Percentiles rank a stretch among this genome's conserved stretches.
These are phyloP conservation scores for Coemansia sp. DNA, from an alignment of 192 early-diverging fungal species.

Conservation along the genomic window DNA sequence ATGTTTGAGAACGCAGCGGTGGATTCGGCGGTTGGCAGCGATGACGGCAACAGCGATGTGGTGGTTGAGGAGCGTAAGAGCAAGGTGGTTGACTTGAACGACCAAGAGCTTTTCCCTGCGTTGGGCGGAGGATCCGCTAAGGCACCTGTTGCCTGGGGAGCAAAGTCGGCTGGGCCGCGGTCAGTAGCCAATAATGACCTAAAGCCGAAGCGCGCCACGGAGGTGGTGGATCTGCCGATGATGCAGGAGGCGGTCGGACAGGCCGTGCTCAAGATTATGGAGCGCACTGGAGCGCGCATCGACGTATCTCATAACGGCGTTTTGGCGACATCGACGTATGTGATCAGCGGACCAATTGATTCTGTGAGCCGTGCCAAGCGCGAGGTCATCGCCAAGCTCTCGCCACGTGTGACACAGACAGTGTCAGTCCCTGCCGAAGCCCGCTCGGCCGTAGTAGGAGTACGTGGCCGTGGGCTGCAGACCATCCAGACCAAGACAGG, in stretches of 20 bases:
- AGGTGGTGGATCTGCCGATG: constrained; percentile 54
- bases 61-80: not conserved
- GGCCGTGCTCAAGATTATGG: constrained; percentile 60
- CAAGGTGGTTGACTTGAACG: constrained; percentile 17
- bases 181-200: constrained; percentile 32
- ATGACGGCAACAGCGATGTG: constrained; percentile 8
- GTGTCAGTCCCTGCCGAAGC: constrained; percentile 75
- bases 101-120: constrained; percentile 71
- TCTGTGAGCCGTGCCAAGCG: constrained; percentile 76
- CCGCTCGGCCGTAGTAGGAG: constrained; percentile 79
- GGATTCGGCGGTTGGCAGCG: constrained; percentile 40
- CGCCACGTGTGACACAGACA: constrained; percentile 62
- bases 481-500: constrained; percentile 70
- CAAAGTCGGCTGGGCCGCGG: constrained; percentile 33
- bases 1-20: constrained; percentile 26
- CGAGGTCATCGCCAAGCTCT: constrained; percentile 70
- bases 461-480: constrained; percentile 76
- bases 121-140: constrained; percentile 49
- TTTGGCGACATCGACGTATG: constrained; percentile 71
- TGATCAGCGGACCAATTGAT: constrained; percentile 80
- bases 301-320: constrained; percentile 76
- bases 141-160: constrained; percentile 45
- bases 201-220: constrained; percentile 55
- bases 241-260: constrained; percentile 53
- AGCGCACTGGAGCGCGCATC: constrained; percentile 72